These are phyloP conservation scores for Cytospora leucostoma DNA, from an alignment of 2,329 filamentous ascomycete species.

Conservation along the genomic window DNA sequence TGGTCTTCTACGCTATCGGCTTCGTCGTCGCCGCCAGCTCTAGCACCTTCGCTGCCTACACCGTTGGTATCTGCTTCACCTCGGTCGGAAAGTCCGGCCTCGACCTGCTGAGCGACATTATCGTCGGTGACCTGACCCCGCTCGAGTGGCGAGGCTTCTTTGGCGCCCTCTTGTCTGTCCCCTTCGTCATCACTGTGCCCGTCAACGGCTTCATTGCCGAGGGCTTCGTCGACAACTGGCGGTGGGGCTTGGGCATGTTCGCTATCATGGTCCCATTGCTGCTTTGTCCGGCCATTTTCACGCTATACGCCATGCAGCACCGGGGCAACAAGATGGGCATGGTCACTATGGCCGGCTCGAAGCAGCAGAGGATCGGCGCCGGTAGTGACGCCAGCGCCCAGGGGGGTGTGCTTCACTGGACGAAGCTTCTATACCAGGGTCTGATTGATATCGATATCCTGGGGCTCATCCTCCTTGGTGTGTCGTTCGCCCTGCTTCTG, in stretches of 20 bases:
- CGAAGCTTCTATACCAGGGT: slow-evolving; percentile 39
- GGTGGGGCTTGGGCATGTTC: slow-evolving; percentile 66
- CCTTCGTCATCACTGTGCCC: slow-evolving; percentile 41
- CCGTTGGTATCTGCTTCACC: slow-evolving; percentile 41
- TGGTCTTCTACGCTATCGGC: slow-evolving; percentile 42
- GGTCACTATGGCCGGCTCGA: slow-evolving; percentile 40
- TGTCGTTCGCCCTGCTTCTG: slow-evolving; percentile 59
- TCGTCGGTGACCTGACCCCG: slow-evolving; percentile 41
- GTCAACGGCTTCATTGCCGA: slow-evolving; percentile 46
- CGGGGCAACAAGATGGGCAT: slow-evolving; percentile 58
- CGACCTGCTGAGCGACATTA: slow-evolving; percentile 41
- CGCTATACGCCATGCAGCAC: slow-evolving; percentile 57
- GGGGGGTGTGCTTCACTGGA: slow-evolving; percentile 31
- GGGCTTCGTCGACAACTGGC: slow-evolving; percentile 44
- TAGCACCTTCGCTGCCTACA: slow-evolving; percentile 38
- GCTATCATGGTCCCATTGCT: slow-evolving; percentile 61
- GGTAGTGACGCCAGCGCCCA: neutral
- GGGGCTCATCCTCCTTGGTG: slow-evolving; percentile 59
- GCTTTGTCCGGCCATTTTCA: slow-evolving; percentile 56
- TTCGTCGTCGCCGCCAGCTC: slow-evolving; percentile 41
- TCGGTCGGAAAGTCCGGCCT: slow-evolving; percentile 42
- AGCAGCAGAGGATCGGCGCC: slow-evolving; percentile 39
- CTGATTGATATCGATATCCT: slow-evolving; percentile 59
- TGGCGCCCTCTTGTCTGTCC: slow-evolving; percentile 33
- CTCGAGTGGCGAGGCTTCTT: slow-evolving; percentile 43